Base-by-base conservation (phyloP, 2,329 filamentous ascomycete genomes). In the Blumeriella jaapii region DNA sequence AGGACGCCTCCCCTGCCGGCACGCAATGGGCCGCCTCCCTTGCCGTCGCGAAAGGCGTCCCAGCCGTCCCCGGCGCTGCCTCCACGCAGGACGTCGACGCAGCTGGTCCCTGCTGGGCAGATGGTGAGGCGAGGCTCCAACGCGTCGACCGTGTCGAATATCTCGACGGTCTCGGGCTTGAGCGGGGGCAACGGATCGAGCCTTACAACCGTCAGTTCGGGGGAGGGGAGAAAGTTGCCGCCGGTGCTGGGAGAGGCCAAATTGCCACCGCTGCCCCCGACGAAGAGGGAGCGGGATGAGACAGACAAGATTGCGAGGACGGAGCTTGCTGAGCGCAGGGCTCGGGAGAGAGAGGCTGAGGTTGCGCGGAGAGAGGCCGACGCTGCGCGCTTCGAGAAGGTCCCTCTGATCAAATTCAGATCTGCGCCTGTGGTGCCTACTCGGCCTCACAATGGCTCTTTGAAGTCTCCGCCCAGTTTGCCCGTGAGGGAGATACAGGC, bases 191-290 rank as follows among this genome's bases (percentile, higher is more conserved):
- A 59, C 2, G 50, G 63, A 6, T 70, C 69, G 31, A 44, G 41
- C 2, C 60, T 59, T 14, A 64, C 67, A 0, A 74, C 65, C 46
- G 57, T 61, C 29, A 57, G 60, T 6, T 67, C 69, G 1, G 55
- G 56, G 8, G 44, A 59, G 11, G 25, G 29, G 3, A 42, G 71
- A 40, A 72, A 66, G 34, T 53, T 78, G 14, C 71, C 74, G 2
- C 73, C 74, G 2, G 54, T 65, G 0, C 62, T 71, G 30, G 71
- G 73, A 34, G 61, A 68, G 20, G 60, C 69, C n/a, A 69, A 64
- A 31, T 59, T 78, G 8, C 74, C 73, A 0, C 63, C 67, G 8
- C 54, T 78, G 22, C 74, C 73, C 0, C 72, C 71, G 0, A 63
- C 67, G 1, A 63, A 61, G 42, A 62, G 66, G 26, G 72, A 76